Base-by-base conservation (phyloP, 139 green algal genomes). In the Auxenochlorella protothecoides region DNA sequence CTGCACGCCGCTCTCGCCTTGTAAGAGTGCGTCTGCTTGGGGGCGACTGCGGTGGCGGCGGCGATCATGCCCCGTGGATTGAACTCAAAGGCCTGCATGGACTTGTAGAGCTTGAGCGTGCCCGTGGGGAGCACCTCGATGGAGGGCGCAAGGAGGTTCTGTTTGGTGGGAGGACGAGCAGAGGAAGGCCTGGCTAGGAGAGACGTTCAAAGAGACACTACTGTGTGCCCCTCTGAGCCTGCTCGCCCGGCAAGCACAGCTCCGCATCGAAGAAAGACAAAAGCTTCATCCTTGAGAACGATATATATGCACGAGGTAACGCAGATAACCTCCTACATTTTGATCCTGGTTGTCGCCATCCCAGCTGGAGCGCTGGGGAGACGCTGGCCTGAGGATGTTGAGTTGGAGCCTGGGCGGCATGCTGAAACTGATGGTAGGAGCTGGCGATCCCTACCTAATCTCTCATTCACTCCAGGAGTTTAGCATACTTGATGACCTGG, bases 71-170 rank as follows among this genome's bases (percentile, higher is more conserved):
- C 82, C 54, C 70, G 53, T 2, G 70, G 55, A n/a, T 80, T 86
- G 69, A 87, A 87, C 62, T 83, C 77, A 60, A 79, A 87, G 6
- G 69, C 72, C 55, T 85, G 78, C 59, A 73, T 65, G 5, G 82
- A 85, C n/a, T 78, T 85, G 68, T 76, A 72, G 2, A 87, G 63
- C 52, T 82, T 80, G 15, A 87, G 55, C 3, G 80, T 82, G 51
- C 82, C 82, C 53, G 55, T 74, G 55, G 80, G 74, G 4, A 70
- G 78, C 7, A 83, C 72, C 5, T 82, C 75, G 10, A 87, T 78
- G 15, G 82, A 87, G 3, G 71, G 69, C 51, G 59, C 78, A 15
- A 59, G 55, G 27, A 78, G 51, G 4, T 63, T 57, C 44, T 44
- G 69, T 70, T 7, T 60, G 65, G 9, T 57, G 65, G 27, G 15